Evolutionary conservation across 495 filamentous ascomycete genomes (phyloP).

Genomic region (Talaromyces proteolyticus): DNA sequence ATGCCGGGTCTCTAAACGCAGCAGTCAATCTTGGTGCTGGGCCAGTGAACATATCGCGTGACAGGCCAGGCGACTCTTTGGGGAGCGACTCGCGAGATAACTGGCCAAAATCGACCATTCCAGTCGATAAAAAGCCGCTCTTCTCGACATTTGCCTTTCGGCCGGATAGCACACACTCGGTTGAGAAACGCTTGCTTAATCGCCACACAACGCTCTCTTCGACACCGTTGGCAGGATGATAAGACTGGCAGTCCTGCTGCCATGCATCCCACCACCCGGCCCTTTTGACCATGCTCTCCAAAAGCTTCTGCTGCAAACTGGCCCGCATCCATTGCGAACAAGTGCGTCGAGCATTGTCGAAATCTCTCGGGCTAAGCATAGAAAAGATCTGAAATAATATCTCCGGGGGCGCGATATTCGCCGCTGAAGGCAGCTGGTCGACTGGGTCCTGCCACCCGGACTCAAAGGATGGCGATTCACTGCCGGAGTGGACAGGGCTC

Average conservation of each 20-base stretch:
- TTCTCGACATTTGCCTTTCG: slow-evolving; percentile 41
- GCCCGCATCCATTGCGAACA: slow-evolving; percentile 63
- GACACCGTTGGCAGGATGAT: slow-evolving; percentile 9
- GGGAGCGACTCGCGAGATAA: slow-evolving; percentile 13
- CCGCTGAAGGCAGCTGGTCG: slow-evolving; percentile 13
- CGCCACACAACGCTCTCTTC: slow-evolving; percentile 42
- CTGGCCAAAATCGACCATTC: slow-evolving; percentile 25
- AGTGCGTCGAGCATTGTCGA: slow-evolving; percentile 59
- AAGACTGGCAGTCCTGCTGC: slow-evolving; percentile 25
- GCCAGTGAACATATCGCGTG: slow-evolving; percentile 4
- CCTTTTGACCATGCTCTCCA: slow-evolving; percentile 47
- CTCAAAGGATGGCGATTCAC: not conserved
- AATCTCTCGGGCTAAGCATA: slow-evolving; percentile 52
- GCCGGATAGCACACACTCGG: slow-evolving; percentile 53
- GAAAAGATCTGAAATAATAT: slow-evolving; percentile 54
- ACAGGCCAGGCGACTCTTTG: slow-evolving; percentile 8
- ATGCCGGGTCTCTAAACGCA: not conserved
- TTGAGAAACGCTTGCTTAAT: slow-evolving; percentile 54
- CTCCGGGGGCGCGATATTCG: slow-evolving; percentile 51
- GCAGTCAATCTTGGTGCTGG: slow-evolving; percentile 10
- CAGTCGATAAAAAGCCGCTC: slow-evolving; percentile 18
- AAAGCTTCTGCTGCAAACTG: slow-evolving; percentile 48
- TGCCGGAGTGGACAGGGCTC: not conserved
- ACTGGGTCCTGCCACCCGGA: not conserved
- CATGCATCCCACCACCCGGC: slow-evolving; percentile 56